Percentiles rank a stretch among this genome's conserved stretches.
Evolutionary conservation across 2,329 filamentous ascomycete genomes (phyloP).

Genomic region (Fusarium sp.): DNA sequence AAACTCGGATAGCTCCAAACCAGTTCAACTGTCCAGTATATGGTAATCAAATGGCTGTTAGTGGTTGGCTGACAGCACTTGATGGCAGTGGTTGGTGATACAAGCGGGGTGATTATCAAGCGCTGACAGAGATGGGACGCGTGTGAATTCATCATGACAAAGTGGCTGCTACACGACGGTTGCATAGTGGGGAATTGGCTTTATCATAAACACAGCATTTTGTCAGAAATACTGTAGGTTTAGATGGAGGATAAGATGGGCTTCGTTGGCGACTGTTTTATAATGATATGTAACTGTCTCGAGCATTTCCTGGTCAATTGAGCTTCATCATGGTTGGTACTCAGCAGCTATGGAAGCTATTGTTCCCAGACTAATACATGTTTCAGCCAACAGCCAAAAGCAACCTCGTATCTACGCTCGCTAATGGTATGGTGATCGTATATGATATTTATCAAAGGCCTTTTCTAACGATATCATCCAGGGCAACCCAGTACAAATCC

Average conservation of each 20-base stretch:
- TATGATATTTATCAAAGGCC: too few species aligned
- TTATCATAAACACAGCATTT: not conserved
- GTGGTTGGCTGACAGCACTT: not conserved
- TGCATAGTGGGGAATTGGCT: not conserved
- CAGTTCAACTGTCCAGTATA: too few species aligned
- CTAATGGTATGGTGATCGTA: conserved; percentile 17
- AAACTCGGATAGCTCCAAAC: too few species aligned
- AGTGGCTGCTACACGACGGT: conserved; percentile 6
- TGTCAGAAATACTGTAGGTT: too few species aligned
- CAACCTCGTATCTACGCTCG: conserved; percentile 28
- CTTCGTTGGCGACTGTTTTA: too few species aligned
- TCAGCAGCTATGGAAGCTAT: too few species aligned
- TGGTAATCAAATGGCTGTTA: not conserved
- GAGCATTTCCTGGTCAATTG: too few species aligned
- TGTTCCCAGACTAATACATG: not conserved
- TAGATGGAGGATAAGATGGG: too few species aligned
- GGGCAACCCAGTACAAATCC: conserved; percentile 45
- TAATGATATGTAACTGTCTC: not conserved
- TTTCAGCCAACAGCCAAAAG: not conserved
- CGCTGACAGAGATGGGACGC: conserved; percentile 2
- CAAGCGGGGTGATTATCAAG: conserved; percentile 1
- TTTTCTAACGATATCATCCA: conserved; percentile 5
- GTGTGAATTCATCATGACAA: conserved; percentile 29
- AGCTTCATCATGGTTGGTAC: too few species aligned
- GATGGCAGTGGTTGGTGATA: not conserved